phyloP scores from a whole-genome alignment of 176 grass and related monocot genomes.

The Thalia dealbata region DNA sequence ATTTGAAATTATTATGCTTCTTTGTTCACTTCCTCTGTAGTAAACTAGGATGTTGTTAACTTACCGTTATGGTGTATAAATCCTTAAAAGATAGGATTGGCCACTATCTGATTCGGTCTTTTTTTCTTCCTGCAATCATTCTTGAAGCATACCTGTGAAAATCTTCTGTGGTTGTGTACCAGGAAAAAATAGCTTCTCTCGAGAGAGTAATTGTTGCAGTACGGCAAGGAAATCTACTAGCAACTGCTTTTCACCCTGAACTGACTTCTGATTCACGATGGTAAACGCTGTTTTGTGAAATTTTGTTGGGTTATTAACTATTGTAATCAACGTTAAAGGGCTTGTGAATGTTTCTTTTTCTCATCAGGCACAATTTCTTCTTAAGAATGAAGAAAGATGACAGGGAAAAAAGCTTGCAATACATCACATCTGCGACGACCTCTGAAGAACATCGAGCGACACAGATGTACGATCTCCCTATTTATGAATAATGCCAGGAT shows the following conservation, averaged over 20 bases:
- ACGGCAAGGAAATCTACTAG: conserved; percentile 74
- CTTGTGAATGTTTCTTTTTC: neutral
- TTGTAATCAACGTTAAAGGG: neutral
- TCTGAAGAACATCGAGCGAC: conserved; percentile 14
- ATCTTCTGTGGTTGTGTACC: neutral
- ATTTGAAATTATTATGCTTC: neutral
- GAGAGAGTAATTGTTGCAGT: conserved; percentile 82
- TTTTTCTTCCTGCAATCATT: no score
- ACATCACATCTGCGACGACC: conserved; percentile 16
- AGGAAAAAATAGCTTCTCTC: conserved; percentile 56
- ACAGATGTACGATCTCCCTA: conserved; percentile 54
- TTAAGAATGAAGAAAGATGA: conserved; percentile 67
- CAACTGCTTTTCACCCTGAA: conserved; percentile 92
- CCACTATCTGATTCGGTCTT: no score
- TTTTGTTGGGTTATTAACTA: neutral
- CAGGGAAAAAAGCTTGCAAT: conserved; percentile 29
- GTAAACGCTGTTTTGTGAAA: conserved; percentile 22
- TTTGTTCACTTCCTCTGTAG: no score
- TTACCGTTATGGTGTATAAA: no score
- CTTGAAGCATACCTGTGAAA: neutral
- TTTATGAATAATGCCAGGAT: conserved; percentile 48
- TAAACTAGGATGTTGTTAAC: no score
- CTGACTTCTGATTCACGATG: conserved; percentile 89
- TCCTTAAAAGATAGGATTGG: no score
- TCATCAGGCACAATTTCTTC: conserved; percentile 67